Percentiles rank a stretch among this genome's conserved stretches.
Conservation (phyloP, 305 asterid genomes). For the Solanum hybrid region DNA sequence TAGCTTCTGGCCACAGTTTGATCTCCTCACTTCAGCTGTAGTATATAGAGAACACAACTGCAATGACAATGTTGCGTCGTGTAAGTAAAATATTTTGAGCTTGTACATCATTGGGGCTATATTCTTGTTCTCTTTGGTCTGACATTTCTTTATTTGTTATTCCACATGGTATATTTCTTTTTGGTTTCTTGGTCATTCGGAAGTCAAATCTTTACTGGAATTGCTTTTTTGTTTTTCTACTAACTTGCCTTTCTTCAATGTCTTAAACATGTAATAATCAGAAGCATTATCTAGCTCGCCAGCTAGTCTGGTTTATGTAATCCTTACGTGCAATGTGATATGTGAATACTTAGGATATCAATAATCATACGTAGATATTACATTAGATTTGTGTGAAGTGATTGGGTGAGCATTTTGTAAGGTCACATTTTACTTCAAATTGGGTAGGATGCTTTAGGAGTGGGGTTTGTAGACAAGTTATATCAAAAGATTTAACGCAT, state of each 20-base stretch:
- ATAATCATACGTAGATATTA: background rate
- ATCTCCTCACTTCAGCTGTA: background rate
- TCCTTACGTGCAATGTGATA: background rate
- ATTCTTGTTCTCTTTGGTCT: background rate
- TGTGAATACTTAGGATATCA: background rate
- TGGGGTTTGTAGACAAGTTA: background rate
- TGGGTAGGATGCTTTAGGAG: background rate
- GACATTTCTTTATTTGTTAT: background rate
- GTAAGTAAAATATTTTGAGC: background rate
- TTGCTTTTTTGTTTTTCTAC: background rate
- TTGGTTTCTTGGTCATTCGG: background rate
- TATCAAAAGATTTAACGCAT: background rate
- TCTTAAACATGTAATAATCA: background rate
- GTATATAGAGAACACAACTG: background rate
- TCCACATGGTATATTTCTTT: background rate
- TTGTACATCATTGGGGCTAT: background rate
- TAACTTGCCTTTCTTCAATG: background rate
- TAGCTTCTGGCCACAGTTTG: background rate
- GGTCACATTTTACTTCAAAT: background rate
- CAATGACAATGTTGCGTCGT: background rate
- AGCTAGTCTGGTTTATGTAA: background rate
- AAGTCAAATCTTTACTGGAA: background rate
- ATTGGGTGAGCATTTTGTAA: background rate
- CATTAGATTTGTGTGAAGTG: background rate
- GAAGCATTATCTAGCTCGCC: background rate